These are phyloP conservation scores for Rhodamnia argentea DNA, from an alignment of 345 rosid genomes.

Conservation along the genomic window DNA sequence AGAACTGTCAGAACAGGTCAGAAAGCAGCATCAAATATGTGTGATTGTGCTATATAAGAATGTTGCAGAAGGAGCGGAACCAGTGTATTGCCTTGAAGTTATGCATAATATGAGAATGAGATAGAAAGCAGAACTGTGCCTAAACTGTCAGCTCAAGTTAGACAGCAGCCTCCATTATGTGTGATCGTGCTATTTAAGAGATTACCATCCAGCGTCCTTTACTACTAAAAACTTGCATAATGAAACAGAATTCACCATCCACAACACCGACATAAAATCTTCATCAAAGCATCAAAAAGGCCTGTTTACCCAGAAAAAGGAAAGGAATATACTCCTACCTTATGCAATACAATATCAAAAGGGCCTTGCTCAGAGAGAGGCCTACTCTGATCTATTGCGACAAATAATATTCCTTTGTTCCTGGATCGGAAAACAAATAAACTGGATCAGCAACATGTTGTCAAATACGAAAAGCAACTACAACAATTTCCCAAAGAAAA, in stretches of 20 bases:
- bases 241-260: neutral
- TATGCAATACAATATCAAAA: conserved; percentile 69
- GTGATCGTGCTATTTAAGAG: neutral
- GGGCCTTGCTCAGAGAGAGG: conserved; percentile 83
- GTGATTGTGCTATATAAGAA: neutral
- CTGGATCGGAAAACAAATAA: neutral
- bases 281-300: neutral
- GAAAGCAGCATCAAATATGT: neutral
- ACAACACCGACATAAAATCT: neutral
- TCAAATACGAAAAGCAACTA: neutral
- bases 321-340: conserved; percentile 24
- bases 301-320: neutral
- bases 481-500: neutral
- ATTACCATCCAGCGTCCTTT: neutral
- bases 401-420: conserved; percentile 48
- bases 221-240: neutral
- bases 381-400: conserved; percentile 57
- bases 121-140: neutral
- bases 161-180: neutral
- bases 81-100: neutral
- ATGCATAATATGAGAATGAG: neutral
- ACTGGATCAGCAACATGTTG: neutral
- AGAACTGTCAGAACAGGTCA: neutral
- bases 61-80: neutral
- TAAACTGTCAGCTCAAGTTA: neutral